phyloP scores from a whole-genome alignment of 352 stramenopile genomes.

The Globisporangium splendens region DNA sequence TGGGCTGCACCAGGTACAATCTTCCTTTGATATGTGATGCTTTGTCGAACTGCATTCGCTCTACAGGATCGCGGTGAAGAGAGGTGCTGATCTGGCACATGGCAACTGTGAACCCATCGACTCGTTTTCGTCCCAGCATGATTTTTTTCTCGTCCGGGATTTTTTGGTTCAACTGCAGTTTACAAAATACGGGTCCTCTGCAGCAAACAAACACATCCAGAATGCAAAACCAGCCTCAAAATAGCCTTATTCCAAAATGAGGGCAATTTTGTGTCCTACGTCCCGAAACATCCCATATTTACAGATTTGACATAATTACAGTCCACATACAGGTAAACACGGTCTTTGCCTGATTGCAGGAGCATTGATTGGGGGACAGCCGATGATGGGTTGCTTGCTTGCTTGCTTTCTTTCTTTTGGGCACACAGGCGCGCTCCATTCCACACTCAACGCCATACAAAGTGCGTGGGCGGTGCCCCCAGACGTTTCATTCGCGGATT shows the following conservation, averaged over 20 bases:
- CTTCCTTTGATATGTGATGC: too few relatives aligned
- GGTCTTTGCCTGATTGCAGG: not conserved
- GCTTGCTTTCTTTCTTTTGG: not conserved
- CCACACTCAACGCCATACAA: not conserved
- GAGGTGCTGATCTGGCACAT: not conserved
- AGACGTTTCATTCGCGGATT: conserved; percentile 10
- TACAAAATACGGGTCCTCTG: not conserved
- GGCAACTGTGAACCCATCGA: not conserved
- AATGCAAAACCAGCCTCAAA: not conserved
- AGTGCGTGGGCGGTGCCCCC: not conserved
- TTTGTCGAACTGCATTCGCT: too few relatives aligned
- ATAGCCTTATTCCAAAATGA: not conserved
- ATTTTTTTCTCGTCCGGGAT: not conserved
- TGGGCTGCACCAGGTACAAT: too few relatives aligned
- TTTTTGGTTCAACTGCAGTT: not conserved
- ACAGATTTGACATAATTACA: not conserved
- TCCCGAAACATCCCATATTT: not conserved
- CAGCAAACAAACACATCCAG: too few relatives aligned
- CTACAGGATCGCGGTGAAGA: not conserved
- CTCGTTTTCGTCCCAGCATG: not conserved
- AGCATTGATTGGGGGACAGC: not conserved
- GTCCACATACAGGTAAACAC: too few relatives aligned
- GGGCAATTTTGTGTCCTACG: conserved; percentile 1
- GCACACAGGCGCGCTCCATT: not conserved
- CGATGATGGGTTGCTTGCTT: too few relatives aligned